Conservation (phyloP, 176 grass and related monocot species). For the Echinochloa phyllopogon region DNA sequence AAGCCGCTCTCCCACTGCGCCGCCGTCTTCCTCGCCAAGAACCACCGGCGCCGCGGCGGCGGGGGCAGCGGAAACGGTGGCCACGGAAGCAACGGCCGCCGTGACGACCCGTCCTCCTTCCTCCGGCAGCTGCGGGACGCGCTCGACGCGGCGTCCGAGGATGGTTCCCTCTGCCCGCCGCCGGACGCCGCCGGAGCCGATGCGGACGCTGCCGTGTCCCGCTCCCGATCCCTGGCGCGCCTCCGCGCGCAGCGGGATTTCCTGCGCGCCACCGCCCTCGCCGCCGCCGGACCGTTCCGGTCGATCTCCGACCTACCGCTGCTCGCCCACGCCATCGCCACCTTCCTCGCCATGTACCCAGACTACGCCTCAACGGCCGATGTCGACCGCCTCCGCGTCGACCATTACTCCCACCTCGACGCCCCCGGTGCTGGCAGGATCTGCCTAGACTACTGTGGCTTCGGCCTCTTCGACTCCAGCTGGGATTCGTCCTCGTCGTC, state of each 20-base stretch:
- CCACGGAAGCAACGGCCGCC: constrained; percentile 15
- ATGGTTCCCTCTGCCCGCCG: constrained; percentile 73
- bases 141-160: constrained; percentile 78
- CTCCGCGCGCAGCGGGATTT: constrained; percentile 90
- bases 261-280: constrained; percentile 83
- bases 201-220: constrained; percentile 58
- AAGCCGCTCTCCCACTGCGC: constrained; percentile 91
- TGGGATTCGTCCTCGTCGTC: constrained; percentile 84
- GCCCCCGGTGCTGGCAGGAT: constrained; percentile 64
- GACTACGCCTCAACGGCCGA: constrained; percentile 77
- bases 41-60: constrained; percentile 49
- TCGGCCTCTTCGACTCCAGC: constrained; percentile 80
- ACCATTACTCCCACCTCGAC: constrained; percentile 85
- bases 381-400: constrained; percentile 76
- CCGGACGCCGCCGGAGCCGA: constrained; percentile 54
- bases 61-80: constrained; percentile 17
- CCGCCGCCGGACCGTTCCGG: constrained; percentile 62
- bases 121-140: constrained; percentile 79
- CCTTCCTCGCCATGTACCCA: constrained; percentile 94
- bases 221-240: constrained; percentile 91
- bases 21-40: constrained; percentile 78
- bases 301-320: constrained; percentile 70
- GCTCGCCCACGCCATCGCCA: constrained; percentile 64
- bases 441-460: constrained; percentile 97
- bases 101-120: constrained; percentile 56